A percentile compares a stretch with the other conserved stretches of the same genome.
phyloP scores from a whole-genome alignment of 2,329 filamentous ascomycete species.

The Sclerotinia nivalis region DNA sequence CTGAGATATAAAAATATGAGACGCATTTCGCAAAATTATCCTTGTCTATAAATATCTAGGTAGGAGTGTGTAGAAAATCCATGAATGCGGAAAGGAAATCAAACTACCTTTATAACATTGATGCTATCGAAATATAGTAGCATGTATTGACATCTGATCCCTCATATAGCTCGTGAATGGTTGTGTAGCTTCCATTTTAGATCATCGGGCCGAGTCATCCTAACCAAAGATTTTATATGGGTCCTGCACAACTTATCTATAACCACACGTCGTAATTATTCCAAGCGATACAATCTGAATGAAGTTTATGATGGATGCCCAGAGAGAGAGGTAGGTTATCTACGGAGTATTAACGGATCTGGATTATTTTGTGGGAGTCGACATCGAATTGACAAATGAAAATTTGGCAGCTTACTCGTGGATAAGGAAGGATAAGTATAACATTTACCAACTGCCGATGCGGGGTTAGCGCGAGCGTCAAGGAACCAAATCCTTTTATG shows the following conservation, averaged over 20 bases:
- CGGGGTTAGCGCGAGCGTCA: neutral
- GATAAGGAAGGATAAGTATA: neutral
- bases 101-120: constrained; percentile 8
- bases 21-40: constrained; percentile 9
- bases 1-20: constrained; percentile 4
- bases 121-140: neutral
- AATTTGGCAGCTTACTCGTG: neutral
- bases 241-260: neutral
- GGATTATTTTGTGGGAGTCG: neutral
- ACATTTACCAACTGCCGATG: constrained; percentile 5
- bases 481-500: constrained; percentile 4
- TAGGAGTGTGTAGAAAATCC: neutral
- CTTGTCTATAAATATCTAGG: neutral
- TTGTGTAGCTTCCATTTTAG: constrained; percentile 1
- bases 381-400: neutral
- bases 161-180: neutral
- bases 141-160: constrained; percentile 8
- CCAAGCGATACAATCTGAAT: neutral
- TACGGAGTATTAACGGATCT: neutral
- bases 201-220: constrained; percentile 16
- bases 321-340: neutral
- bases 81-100: neutral
- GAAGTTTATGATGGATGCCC: neutral
- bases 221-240: neutral
- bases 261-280: neutral